Evolutionary conservation across 768 basidiomycete genomes (phyloP), one percentile per base, ranked within the genome.

Genomic region (Boletus edulis): DNA sequence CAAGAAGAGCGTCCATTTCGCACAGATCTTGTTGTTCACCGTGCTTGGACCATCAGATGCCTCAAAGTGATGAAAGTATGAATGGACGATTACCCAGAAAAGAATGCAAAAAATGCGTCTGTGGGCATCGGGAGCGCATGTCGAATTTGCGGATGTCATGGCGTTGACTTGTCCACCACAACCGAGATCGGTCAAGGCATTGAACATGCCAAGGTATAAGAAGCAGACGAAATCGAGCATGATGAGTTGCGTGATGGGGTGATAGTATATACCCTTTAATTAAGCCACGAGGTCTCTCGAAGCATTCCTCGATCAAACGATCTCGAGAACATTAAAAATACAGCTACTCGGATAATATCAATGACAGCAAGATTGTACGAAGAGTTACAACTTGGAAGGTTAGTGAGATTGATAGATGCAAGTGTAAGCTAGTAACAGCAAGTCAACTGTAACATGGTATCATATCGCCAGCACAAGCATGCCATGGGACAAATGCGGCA

Each of bases 21-120:
- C 75, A 15, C 92, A 91, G 27, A 94, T 75, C 53, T 80, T 81
- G 63, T 94, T 94, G 70, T 87, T 89, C 64, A 91, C 75, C 3
- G 87, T 85, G n/a, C 88, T 87, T 58, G 29, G 39, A 4, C 7
- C 3, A 27, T 54, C 37, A 52, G 34, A 32, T 41, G 18, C 22
- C 14, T 38, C 17, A 4, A 15, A 51, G 14, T 35, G 34, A 51
- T 35, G 27, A 45, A 60, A 14, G 13, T 8, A 29, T 38, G 17
- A 13, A 46, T 37, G 39, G 14, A 34, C 3, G 38, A 39, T 18
- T 65, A 87, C 87, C 87, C 88, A 24, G 86, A 76, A 50, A 85
- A 85, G 73, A 86, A 86, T 4, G 81, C 80, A 11, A 74, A 73
- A 54, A 79, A 69, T 7, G 83, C 79, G 55, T 83, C 84, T 9